phyloP scores from a whole-genome alignment of 2,329 filamentous ascomycete species.

The Verticillium nubilum region DNA sequence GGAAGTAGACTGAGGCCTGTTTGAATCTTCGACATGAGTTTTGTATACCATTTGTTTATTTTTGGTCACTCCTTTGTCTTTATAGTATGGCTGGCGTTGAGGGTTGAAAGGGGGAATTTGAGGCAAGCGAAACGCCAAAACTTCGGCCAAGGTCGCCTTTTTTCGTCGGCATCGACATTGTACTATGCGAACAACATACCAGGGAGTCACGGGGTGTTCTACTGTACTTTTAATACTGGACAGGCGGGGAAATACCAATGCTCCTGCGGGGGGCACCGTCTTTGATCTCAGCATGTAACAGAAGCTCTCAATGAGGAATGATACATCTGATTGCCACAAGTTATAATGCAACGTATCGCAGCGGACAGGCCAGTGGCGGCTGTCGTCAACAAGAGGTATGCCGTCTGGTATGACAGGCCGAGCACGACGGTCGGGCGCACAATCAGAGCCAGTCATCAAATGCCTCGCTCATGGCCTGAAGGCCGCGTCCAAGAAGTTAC shows the following conservation, averaged over 20 bases:
- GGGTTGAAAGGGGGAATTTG: background rate
- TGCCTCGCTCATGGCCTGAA: background rate
- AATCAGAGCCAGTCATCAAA: no score
- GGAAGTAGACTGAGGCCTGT: slow-evolving; percentile 11
- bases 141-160: background rate
- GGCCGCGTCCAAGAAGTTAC: no score
- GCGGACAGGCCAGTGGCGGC: no score
- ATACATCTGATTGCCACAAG: background rate
- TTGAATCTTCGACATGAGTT: no score
- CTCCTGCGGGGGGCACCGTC: background rate
- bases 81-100: background rate
- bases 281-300: background rate
- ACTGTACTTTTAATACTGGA: background rate
- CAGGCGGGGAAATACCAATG: background rate
- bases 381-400: no score
- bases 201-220: background rate
- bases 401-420: no score
- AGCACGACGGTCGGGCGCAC: no score
- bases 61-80: background rate
- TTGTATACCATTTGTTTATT: background rate
- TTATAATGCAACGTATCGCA: no score
- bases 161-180: background rate
- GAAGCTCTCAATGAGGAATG: background rate
- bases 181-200: background rate
- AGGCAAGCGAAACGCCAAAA: background rate